Base-by-base conservation (phyloP, 768 basidiomycete genomes). In the Auricularia cornea region DNA sequence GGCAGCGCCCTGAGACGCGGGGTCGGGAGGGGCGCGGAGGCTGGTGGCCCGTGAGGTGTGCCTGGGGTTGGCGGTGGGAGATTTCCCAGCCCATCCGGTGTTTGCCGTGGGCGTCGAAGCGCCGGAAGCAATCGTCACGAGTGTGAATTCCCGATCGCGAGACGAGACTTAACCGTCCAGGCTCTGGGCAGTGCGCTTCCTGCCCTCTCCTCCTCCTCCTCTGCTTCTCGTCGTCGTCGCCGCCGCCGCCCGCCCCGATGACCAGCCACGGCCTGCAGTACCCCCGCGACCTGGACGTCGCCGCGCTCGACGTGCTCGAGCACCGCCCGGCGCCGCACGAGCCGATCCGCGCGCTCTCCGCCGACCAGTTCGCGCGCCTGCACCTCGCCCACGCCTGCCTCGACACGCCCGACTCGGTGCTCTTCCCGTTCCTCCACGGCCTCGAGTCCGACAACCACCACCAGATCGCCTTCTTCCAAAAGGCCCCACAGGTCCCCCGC, bases 371-470 rank as follows among this genome's bases (percentile, higher is more conserved):
- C 70, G 78, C 85, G 3, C 71, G 78, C 23, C 74, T 93, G 60
- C 87, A 89, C 62, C 79, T 84, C 68, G 72, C 77, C n/a, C 83
- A 90, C 66, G 77, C 84, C 66, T 79, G 83, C 63, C 75, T 84
- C 1, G 89, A 94, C 73, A 84, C 90, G 1, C 88, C 89, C 0
- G 93, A 96, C 76, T 79, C 81, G 44, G 81, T 88, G 68, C 83
- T 94, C 63, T 96, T 96, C 72, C 93, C 93, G 0, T 96, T 94
- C 76, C 76, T 93, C 18, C 93, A 94, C 69, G 90, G 92, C 52
- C 79, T 94, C 65, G 92, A 94, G 69, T 87, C 90, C 66, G 81
- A 86, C 64, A 92, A 92, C 70, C 74, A 82, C 18, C 85, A 86
- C 0, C 92, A 93, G 76, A 91, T 89, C 69, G 79, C 81, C 26